Evolutionary conservation across 345 rosid species (phyloP).

Genomic region (Camelina laxa): DNA sequence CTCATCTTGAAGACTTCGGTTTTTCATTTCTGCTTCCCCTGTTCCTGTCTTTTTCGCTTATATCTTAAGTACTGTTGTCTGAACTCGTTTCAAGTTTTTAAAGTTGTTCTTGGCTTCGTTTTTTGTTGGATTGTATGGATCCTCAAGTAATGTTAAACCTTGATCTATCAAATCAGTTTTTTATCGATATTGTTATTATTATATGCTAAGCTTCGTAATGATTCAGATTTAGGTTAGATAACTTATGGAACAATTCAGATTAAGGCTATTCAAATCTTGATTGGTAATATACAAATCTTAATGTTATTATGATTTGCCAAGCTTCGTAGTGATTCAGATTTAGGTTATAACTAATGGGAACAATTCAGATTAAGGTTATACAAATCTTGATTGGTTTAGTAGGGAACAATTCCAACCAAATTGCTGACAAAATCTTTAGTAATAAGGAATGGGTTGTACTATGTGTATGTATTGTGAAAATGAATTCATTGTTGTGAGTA

Average conservation of each 20-base stretch:
- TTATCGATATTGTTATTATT: neutral
- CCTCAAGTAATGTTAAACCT: conserved; percentile 20
- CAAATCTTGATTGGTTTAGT: neutral
- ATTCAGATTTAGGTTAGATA: neutral
- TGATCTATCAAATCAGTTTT: neutral
- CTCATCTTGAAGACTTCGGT: conserved; percentile 15
- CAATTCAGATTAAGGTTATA: neutral
- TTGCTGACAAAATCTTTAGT: conserved; percentile 1
- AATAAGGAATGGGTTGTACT: neutral
- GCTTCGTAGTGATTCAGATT: too few relatives aligned
- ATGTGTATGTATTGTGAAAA: neutral
- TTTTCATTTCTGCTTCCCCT: conserved; percentile 26
- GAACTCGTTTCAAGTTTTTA: conserved; percentile 19
- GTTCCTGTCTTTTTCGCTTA: conserved; percentile 4
- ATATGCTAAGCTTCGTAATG: neutral
- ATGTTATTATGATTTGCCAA: neutral
- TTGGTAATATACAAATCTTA: conserved; percentile 2
- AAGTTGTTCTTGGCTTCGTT: conserved; percentile 10
- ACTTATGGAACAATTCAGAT: neutral
- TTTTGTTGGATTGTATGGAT: conserved; percentile 36
- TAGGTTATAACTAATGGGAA: too few relatives aligned
- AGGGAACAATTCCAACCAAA: neutral
- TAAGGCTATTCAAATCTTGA: neutral
- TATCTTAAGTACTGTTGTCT: conserved; percentile 30
- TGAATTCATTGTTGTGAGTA: conserved; percentile 36